A percentile compares a stretch with the other conserved stretches of the same genome.
Conservation (phyloP, 768 basidiomycete genomes). For the Kwoniella botswanensis region DNA sequence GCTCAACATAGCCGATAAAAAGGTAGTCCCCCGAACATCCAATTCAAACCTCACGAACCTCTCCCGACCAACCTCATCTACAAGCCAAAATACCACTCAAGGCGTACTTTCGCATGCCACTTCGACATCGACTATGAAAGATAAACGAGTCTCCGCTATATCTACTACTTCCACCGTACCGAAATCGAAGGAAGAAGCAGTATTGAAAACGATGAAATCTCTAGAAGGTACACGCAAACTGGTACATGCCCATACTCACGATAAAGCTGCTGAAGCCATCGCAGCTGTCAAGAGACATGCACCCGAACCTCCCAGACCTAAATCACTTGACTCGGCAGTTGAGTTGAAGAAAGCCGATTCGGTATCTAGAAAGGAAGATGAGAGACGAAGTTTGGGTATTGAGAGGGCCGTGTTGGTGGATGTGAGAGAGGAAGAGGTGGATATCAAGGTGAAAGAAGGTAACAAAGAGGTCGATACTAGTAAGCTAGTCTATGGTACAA, state of each 20-base stretch:
- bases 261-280: slow-evolving; percentile 36
- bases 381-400: slow-evolving; percentile 34
- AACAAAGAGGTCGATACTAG: slow-evolving; percentile 25
- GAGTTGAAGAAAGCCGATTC: slow-evolving; percentile 9
- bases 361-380: slow-evolving; percentile 20
- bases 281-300: slow-evolving; percentile 38
- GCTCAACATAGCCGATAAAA: slow-evolving; percentile 28
- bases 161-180: slow-evolving; percentile 24
- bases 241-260: slow-evolving; percentile 4
- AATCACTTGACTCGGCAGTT: slow-evolving; percentile 30
- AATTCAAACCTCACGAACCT: slow-evolving; percentile 26
- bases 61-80: slow-evolving; percentile 21
- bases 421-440: slow-evolving; percentile 25
- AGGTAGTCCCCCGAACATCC: slow-evolving; percentile 38
- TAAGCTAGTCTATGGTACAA: not conserved
- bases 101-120: slow-evolving; percentile 9
- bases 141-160: slow-evolving; percentile 25
- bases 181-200: slow-evolving; percentile 44
- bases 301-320: slow-evolving; percentile 44
- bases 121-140: slow-evolving; percentile 24
- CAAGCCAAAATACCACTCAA: slow-evolving; percentile 9
- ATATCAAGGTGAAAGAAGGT: slow-evolving; percentile 21
- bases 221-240: slow-evolving; percentile 37
- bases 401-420: slow-evolving; percentile 26
- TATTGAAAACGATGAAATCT: slow-evolving; percentile 40